Conservation (phyloP, 768 basidiomycete genomes). For the Kwoniella sp. region DNA sequence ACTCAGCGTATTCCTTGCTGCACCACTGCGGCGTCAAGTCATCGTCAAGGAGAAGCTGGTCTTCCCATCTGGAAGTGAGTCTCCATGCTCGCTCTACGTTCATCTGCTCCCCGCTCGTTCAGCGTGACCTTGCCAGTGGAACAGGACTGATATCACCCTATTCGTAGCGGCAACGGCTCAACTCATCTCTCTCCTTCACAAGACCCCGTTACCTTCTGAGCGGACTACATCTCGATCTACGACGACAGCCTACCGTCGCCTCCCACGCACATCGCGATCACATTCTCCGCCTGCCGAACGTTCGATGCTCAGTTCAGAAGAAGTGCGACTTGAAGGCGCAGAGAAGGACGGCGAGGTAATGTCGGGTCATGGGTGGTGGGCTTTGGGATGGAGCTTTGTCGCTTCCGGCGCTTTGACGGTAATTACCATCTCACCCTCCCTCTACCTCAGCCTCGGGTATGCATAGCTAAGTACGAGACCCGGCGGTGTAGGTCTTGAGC, state of each 20-base stretch:
- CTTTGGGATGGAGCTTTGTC: conserved; percentile 75
- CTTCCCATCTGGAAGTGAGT: conserved; percentile 80
- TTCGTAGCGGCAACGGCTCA: conserved; percentile 79
- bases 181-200: conserved; percentile 84
- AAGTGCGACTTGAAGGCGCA: conserved; percentile 13
- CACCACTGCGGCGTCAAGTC: conserved; percentile 91
- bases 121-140: background rate
- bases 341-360: conserved; percentile 61
- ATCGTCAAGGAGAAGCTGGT: conserved; percentile 91
- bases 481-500: conserved; percentile 68
- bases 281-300: conserved; percentile 36
- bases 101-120: background rate
- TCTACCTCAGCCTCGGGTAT: background rate
- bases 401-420: conserved; percentile 78
- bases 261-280: conserved; percentile 39
- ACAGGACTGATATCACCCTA: background rate
- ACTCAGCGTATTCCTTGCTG: conserved; percentile 82
- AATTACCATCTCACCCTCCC: conserved; percentile 41
- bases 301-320: conserved; percentile 54
- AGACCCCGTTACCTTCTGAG: conserved; percentile 53
- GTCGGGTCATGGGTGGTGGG: conserved; percentile 73
- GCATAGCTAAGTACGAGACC: background rate
- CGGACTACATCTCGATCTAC: conserved; percentile 65
- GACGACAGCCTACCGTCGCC: conserved; percentile 35
- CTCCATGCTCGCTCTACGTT: background rate